Percentiles rank a stretch among this genome's conserved stretches.
These are phyloP conservation scores for Ceratocystis destructans DNA, from an alignment of 2,329 filamentous ascomycete species.

Conservation along the genomic window DNA sequence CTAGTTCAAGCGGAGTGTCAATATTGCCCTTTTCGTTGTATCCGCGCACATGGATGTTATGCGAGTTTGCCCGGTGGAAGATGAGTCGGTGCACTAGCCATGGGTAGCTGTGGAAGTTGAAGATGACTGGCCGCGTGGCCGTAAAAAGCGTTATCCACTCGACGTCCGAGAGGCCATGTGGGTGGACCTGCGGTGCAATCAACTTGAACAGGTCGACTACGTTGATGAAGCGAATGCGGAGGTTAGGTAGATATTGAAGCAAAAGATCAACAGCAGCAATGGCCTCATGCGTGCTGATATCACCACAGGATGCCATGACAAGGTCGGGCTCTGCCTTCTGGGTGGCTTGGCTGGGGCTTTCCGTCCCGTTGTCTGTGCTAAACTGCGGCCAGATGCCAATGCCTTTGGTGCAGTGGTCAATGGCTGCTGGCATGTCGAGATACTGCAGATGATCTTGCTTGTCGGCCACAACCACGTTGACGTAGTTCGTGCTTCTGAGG, in stretches of 20 bases:
- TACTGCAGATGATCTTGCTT: conserved; percentile 69
- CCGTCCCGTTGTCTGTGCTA: conserved; percentile 49
- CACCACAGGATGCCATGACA: conserved; percentile 63
- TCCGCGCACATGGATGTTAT: conserved; percentile 59
- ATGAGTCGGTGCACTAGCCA: conserved; percentile 66
- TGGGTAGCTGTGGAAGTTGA: conserved; percentile 76
- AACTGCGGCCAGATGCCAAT: conserved; percentile 68
- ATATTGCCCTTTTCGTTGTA: conserved; percentile 79
- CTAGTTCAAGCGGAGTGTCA: conserved; percentile 64
- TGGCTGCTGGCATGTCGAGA: conserved; percentile 56
- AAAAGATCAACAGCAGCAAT: conserved; percentile 62
- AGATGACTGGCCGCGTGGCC: conserved; percentile 55
- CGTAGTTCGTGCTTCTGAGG: conserved; percentile 58
- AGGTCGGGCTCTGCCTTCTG: conserved; percentile 47
- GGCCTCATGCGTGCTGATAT: conserved; percentile 60
- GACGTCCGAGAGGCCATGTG: conserved; percentile 53
- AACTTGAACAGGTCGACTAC: conserved; percentile 71
- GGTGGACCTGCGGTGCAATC: conserved; percentile 54
- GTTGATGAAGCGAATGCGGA: conserved; percentile 70
- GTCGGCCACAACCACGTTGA: conserved; percentile 68
- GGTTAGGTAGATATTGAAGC: conserved; percentile 53
- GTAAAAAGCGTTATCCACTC: conserved; percentile 63
- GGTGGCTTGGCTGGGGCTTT: background rate
- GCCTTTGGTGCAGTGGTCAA: conserved; percentile 66
- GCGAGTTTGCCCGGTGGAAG: conserved; percentile 56